Evolutionary conservation across 2,329 filamentous ascomycete species (phyloP).

Genomic region (Pseudogymnoascus sp.): DNA sequence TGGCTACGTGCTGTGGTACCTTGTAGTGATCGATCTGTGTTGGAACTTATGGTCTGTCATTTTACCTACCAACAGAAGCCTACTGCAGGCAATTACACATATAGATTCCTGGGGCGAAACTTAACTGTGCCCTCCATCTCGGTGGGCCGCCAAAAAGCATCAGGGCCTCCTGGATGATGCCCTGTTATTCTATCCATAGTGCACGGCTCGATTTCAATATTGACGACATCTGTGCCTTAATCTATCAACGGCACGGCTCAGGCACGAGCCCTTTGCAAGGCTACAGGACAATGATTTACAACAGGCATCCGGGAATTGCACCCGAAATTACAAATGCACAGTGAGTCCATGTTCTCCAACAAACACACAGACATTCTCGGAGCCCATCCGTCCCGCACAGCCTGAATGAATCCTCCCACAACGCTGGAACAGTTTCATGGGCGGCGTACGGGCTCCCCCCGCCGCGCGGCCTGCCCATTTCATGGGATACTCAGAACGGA

Average conservation of each 20-base stretch:
- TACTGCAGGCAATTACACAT: background rate
- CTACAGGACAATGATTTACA: background rate
- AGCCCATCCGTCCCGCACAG: background rate
- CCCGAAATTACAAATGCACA: background rate
- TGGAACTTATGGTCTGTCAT: background rate
- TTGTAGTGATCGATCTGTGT: background rate
- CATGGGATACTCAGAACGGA: background rate
- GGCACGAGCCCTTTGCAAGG: background rate
- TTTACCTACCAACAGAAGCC: background rate
- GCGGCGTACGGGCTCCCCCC: background rate
- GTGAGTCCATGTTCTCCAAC: background rate
- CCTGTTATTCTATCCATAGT: background rate
- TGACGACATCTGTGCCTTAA: background rate
- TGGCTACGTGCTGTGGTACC: background rate
- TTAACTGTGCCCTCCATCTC: background rate
- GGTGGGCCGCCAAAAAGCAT: background rate
- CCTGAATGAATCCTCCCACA: background rate
- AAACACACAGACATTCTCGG: constrained; percentile 1
- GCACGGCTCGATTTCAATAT: background rate
- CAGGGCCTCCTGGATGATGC: background rate
- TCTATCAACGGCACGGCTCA: background rate
- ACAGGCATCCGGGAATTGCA: background rate
- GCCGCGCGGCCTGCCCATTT: background rate
- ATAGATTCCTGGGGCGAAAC: background rate
- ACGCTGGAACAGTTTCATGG: background rate